Conservation (phyloP, 1,284 basidiomycete genomes). For the Apiotrichum montevideense region DNA sequence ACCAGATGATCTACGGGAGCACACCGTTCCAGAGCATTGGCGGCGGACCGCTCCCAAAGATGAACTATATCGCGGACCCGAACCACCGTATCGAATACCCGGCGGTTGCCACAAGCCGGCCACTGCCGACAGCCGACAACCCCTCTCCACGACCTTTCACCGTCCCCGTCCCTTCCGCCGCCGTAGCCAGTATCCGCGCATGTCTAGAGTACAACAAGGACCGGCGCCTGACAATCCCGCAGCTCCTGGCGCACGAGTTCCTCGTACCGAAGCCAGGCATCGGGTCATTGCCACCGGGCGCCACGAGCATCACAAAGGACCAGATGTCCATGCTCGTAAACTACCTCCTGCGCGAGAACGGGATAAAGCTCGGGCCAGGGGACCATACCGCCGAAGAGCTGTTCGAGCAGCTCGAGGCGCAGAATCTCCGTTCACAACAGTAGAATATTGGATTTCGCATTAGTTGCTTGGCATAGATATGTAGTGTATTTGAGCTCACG, state of each 20-base stretch:
- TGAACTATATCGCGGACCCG: conserved; percentile 52
- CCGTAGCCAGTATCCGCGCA: conserved; percentile 49
- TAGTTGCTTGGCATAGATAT: no score
- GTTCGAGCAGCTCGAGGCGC: conserved; percentile 32
- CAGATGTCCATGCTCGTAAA: conserved; percentile 42
- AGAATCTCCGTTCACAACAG: conserved; percentile 10
- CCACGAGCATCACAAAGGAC: conserved; percentile 36
- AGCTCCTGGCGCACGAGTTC: conserved; percentile 49
- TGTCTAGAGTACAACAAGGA: conserved; percentile 51
- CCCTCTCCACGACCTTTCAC: conserved; percentile 14
- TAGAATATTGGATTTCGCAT: no score
- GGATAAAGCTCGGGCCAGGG: conserved; percentile 16
- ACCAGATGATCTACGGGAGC: conserved; percentile 89
- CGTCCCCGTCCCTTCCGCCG: conserved; percentile 46
- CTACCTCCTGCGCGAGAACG: conserved; percentile 28
- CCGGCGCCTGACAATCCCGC: conserved; percentile 50
- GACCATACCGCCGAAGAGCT: conserved; percentile 33
- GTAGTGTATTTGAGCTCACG: no score
- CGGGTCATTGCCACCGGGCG: conserved; percentile 24
- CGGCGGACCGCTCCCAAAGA: conserved; percentile 59
- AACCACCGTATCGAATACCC: conserved; percentile 50
- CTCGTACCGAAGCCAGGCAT: conserved; percentile 27
- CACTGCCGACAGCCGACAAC: not conserved
- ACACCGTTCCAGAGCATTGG: conserved; percentile 85
- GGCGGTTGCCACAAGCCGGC: not conserved